Percentiles rank a stretch among this genome's conserved stretches.
Conservation (phyloP, 78 protist genomes). For the Dictyostelium intermedium region DNA sequence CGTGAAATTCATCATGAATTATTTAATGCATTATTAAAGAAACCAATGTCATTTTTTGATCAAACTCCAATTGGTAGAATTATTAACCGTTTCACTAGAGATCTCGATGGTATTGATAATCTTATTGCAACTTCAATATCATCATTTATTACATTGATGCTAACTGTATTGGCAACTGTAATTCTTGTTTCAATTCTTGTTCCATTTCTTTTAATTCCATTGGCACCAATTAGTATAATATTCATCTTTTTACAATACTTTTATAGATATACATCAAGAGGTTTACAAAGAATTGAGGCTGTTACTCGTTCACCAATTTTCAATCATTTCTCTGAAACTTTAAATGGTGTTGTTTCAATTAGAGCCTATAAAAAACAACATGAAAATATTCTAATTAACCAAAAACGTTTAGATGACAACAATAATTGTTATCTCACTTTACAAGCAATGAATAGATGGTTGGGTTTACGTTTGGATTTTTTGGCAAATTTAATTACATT, state of each 20-base stretch:
- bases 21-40: slow-evolving; percentile 38
- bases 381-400: neutral
- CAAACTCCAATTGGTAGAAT: slow-evolving; percentile 99
- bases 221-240: slow-evolving; percentile 42
- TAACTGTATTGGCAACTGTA: slow-evolving; percentile 28
- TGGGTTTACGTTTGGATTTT: slow-evolving; percentile 86
- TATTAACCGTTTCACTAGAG: slow-evolving; percentile 96
- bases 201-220: slow-evolving; percentile 63
- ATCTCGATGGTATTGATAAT: slow-evolving; percentile 81
- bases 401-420: slow-evolving; percentile 3
- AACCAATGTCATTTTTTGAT: slow-evolving; percentile 97
- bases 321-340: slow-evolving; percentile 87
- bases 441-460: slow-evolving; percentile 67
- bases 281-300: slow-evolving; percentile 87
- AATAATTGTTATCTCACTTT: slow-evolving; percentile 36
- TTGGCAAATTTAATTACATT: slow-evolving; percentile 75
- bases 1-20: slow-evolving; percentile 10
- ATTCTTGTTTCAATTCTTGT: slow-evolving; percentile 50
- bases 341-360: slow-evolving; percentile 75
- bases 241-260: slow-evolving; percentile 25
- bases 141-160: slow-evolving; percentile 18
- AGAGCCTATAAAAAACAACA: slow-evolving; percentile 71
- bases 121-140: slow-evolving; percentile 36
- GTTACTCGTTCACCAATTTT: slow-evolving; percentile 88
- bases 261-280: slow-evolving; percentile 70